These are phyloP conservation scores for Potentilla sterilis DNA, from an alignment of 306 rosid genomes.

Conservation along the genomic window DNA sequence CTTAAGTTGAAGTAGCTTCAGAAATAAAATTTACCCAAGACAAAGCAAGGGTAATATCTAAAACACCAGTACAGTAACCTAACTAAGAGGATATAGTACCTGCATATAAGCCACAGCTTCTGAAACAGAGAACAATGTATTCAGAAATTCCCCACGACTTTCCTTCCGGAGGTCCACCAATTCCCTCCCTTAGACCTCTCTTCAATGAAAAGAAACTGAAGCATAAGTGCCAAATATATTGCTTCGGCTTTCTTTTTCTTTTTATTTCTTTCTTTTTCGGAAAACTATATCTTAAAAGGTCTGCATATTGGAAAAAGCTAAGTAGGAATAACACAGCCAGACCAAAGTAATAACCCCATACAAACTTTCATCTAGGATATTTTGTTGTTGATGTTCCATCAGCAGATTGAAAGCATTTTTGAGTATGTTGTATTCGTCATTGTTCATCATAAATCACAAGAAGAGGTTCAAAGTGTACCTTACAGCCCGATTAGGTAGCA, in stretches of 20 bases:
- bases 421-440: neutral
- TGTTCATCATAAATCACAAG: neutral
- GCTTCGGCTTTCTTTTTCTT: conserved; percentile 6
- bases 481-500: conserved; percentile 83
- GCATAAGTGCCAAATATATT: conserved; percentile 39
- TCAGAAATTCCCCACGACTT: conserved; percentile 89
- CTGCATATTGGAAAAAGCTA: conserved; percentile 14
- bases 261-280: neutral
- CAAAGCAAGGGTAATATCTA: neutral
- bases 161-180: conserved; percentile 93
- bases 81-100: conserved; percentile 39
- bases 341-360: conserved; percentile 6
- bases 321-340: conserved; percentile 18
- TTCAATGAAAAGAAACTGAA: conserved; percentile 61
- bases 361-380: neutral
- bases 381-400: neutral
- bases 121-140: conserved; percentile 91
- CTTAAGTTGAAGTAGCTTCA: neutral
- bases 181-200: conserved; percentile 97
- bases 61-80: neutral
- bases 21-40: neutral
- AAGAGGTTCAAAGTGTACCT: conserved; percentile 53
- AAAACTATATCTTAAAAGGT: conserved; percentile 7
- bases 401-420: conserved; percentile 7
- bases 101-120: conserved; percentile 99